Evolutionary conservation across 768 basidiomycete species (phyloP).

Genomic region (Heimioporus sp.): DNA sequence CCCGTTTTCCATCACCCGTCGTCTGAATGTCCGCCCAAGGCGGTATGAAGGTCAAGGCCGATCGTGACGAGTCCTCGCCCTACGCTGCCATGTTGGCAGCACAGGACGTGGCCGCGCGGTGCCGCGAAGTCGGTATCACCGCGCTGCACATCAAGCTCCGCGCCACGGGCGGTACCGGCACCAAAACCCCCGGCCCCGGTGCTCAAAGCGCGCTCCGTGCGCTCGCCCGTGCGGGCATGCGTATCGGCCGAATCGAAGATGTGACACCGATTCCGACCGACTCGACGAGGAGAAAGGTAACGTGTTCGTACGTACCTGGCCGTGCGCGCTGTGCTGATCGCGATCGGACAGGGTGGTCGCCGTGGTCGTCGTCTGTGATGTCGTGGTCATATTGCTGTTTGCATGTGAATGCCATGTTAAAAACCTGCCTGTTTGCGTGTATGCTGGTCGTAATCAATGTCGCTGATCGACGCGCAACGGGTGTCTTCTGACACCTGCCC

Average conservation of each 20-base stretch:
- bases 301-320: conserved; percentile 11
- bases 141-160: conserved; percentile 99
- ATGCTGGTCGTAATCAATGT: conserved; percentile 45
- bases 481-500: conserved; percentile 59
- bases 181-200: conserved; percentile 98
- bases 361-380: conserved; percentile 92
- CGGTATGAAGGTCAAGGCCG: conserved; percentile 99
- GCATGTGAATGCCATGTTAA: conserved; percentile 14
- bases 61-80: conserved; percentile 98
- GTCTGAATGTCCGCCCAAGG: conserved; percentile 41
- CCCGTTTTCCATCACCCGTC: background rate
- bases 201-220: conserved; percentile 98
- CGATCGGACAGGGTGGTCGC: conserved; percentile 79
- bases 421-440: conserved; percentile 32
- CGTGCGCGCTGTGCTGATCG: conserved; percentile 1
- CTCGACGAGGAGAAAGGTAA: conserved; percentile 93
- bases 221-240: conserved; percentile 96
- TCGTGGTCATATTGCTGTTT: conserved; percentile 8
- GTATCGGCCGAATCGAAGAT: conserved; percentile 97
- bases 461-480: conserved; percentile 88
- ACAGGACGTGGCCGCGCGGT: conserved; percentile 93
- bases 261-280: conserved; percentile 98
- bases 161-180: conserved; percentile 97
- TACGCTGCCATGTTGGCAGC: conserved; percentile 98
- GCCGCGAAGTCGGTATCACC: conserved; percentile 98